Evolutionary conservation across 1,284 basidiomycete genomes (phyloP), one percentile per base, ranked within the genome.

Genomic region (Hortiboletus rubellus): DNA sequence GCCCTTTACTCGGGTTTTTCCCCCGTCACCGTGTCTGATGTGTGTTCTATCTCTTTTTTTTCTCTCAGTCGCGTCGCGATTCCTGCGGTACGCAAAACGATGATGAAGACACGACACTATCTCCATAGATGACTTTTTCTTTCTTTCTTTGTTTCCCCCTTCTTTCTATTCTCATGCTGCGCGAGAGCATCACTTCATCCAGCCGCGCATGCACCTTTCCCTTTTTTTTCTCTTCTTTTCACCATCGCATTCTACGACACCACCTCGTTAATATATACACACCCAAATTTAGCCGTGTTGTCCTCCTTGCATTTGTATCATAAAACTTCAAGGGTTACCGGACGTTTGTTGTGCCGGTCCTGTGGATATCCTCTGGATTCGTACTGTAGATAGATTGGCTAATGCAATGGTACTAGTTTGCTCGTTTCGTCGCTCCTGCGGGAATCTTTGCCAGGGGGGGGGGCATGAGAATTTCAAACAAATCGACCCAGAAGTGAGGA

Each of bases 21-120:
- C 3, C 3, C 3, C 5, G 5, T 9, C 18, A 18, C 18, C 5
- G 11, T 37, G 17, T 31, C 52, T 69, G 37, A 68, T 36, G 1
- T 22, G 36, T 1, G 22, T 7, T 12, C 6, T 3, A 33, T 1
- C 3, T 5, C 22, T 3, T 50, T 31, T 18, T 51, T 3, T 50
- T 31, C n/a, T 51, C 48, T 51, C 27, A 78, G 80, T 89, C 50
- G 90, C 90, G 3, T 92, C 91, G 33, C 81, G 87, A 22, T 89
- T 85, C 77, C 77, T 94, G 50, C 82, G 87, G 46, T 91, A 84
- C 61, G 82, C 86, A 10, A 88, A 82, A 67, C 84, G 85, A 55
- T 87, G 61, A 71, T 11, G 1, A 0, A 3, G 22, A 15, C 8
- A 4, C 27, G 5, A 7, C 27, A 27, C 27, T 27, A 27, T 18